Percentiles rank a stretch among this genome's conserved stretches.
These are phyloP conservation scores for Spathaspora passalidarum DNA, from an alignment of 805 yeast genomes.

Conservation along the genomic window DNA sequence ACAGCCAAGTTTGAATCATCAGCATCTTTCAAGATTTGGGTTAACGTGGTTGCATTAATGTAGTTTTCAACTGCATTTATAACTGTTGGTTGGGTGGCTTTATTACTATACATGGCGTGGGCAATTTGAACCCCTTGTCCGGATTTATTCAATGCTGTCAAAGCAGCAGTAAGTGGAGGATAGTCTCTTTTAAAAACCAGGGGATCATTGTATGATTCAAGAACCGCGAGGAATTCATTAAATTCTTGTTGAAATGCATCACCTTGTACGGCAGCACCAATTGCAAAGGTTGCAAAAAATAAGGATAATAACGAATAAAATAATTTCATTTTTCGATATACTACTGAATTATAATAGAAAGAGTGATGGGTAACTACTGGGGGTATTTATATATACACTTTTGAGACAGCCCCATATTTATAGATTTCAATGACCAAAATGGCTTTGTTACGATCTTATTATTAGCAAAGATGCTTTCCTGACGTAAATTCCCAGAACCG, in stretches of 20 bases:
- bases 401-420: no score
- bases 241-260: neutral
- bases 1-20: slow-evolving; percentile 12
- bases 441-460: no score
- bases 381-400: no score
- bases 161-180: slow-evolving; percentile 10
- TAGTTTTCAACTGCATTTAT: slow-evolving; percentile 9
- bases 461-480: no score
- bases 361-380: no score
- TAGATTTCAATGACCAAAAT: no score
- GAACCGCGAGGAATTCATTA: neutral
- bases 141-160: slow-evolving; percentile 11
- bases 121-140: slow-evolving; percentile 11
- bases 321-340: slow-evolving; percentile 11
- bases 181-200: slow-evolving; percentile 6
- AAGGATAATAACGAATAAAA: slow-evolving; percentile 6
- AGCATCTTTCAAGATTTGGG: slow-evolving; percentile 8
- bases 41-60: slow-evolving; percentile 8
- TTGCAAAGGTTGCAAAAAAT: slow-evolving; percentile 7
- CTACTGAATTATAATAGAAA: no score
- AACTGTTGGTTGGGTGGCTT: slow-evolving; percentile 6
- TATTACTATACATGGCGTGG: slow-evolving; percentile 8
- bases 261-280: slow-evolving; percentile 5
- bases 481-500: neutral
- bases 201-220: slow-evolving; percentile 4